These are phyloP conservation scores for Pseudogymnoascus sp. DNA, from an alignment of 2,329 filamentous ascomycete species.

Conservation along the genomic window DNA sequence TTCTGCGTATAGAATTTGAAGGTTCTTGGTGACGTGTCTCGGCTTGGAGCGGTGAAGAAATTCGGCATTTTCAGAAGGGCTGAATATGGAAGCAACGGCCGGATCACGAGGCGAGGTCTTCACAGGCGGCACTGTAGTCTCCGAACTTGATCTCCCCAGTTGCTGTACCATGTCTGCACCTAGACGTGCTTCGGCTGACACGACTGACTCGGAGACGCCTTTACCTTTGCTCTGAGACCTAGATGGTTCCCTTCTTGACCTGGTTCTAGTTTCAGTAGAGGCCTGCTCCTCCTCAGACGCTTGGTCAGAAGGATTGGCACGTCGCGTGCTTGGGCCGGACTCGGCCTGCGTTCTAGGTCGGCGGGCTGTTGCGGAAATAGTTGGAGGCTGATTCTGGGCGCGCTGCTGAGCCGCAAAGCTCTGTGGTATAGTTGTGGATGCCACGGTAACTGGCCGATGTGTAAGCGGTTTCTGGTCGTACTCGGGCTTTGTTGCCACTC, in stretches of 20 bases:
- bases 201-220: not conserved
- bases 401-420: constrained; percentile 60
- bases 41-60: constrained; percentile 46
- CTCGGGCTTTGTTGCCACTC: not conserved
- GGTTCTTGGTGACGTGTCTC: constrained; percentile 47
- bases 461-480: not conserved
- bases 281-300: not conserved
- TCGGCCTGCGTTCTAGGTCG: constrained; percentile 1
- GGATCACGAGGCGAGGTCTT: not conserved
- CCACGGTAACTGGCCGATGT: not conserved
- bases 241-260: constrained; percentile 1
- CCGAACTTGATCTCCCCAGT: not conserved
- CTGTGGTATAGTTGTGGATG: constrained; percentile 40
- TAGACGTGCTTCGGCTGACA: constrained; percentile 15
- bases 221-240: constrained; percentile 13
- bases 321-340: not conserved
- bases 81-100: constrained; percentile 38
- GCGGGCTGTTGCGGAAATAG: not conserved
- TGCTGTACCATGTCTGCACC: constrained; percentile 24
- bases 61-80: constrained; percentile 43
- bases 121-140: not conserved
- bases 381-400: constrained; percentile 42
- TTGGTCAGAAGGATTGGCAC: not conserved
- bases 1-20: constrained; percentile 49
- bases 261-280: not conserved